Evolutionary conservation across 768 basidiomycete species (phyloP).

Genomic region (Hysterangium stoloniferum): DNA sequence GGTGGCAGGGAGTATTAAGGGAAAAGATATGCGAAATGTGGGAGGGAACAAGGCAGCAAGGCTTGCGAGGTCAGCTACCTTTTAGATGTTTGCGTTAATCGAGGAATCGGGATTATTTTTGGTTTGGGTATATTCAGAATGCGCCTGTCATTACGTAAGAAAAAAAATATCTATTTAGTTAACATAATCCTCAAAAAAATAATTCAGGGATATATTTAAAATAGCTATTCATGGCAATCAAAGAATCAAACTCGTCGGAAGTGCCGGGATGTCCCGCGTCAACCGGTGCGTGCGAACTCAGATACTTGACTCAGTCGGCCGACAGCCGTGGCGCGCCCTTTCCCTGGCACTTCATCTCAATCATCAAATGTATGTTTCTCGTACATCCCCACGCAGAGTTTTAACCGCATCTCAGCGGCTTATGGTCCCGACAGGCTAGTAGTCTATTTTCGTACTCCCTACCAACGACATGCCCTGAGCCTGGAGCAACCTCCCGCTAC

Average conservation of each 20-base stretch:
- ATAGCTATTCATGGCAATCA: neutral
- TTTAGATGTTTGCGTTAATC: slow-evolving; percentile 18
- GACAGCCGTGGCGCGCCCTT: slow-evolving; percentile 1
- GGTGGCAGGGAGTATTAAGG: slow-evolving; percentile 13
- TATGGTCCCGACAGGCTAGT: too few relatives aligned
- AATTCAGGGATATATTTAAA: too few relatives aligned
- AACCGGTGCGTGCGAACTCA: neutral
- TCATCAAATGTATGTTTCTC: neutral
- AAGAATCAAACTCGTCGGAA: neutral
- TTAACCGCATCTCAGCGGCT: neutral
- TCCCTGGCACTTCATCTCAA: neutral
- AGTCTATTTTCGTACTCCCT: neutral
- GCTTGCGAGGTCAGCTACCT: slow-evolving; percentile 26
- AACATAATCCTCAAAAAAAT: neutral
- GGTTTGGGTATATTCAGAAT: neutral
- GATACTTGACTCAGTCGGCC: too few relatives aligned
- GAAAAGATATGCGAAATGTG: slow-evolving; percentile 4
- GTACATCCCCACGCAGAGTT: neutral
- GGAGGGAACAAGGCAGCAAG: slow-evolving; percentile 17
- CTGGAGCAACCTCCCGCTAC: slow-evolving; percentile 17
- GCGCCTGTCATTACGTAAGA: neutral
- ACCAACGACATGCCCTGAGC: slow-evolving; percentile 4
- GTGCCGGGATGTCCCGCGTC: slow-evolving; percentile 2
- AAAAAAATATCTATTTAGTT: neutral
- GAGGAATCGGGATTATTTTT: slow-evolving; percentile 5